Base-by-base conservation (phyloP, 2,329 filamentous ascomycete species). In the Calonectria ilicicola region DNA sequence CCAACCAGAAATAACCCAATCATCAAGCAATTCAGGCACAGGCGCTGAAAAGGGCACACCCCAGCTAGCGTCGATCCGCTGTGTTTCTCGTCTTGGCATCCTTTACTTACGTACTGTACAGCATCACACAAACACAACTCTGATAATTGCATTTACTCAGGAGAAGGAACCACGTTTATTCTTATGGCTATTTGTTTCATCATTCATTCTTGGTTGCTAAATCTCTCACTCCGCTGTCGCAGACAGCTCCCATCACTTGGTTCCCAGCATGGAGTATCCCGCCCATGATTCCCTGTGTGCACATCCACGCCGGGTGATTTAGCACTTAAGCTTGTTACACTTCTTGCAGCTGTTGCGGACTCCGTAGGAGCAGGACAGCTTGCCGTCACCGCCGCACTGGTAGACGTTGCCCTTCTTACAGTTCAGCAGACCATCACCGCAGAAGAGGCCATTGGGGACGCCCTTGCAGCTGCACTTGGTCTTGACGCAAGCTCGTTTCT, bases 351-450 rank as follows among this genome's bases (percentile, higher is more conserved):
- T 60, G 53, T 26, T 26, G 21, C 53, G 53, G 35, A 60, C 53
- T 60, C 53, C 53, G 53, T 60, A 60, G 35, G 53, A 60, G 35
- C 53, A 60, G n/a, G 53, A 60, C 32, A 60, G 35, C n/a, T 40
- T 60, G 53, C 53, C 53, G 21, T 26, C 26, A 21, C 53, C 53
- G 21, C 53, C 53, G 32, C 53, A 60, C 53, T 60, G 53, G 53
- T 60, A 60, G 7, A 60, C 53, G 35, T 60, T 60, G 35, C 53
- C 53, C 35, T 60, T 60, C 53, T 60, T 60, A 32, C 53, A 60
- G 35, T 60, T 60, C 21, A 40, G 35, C 32, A 5, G 3, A 21
- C 53, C 53, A 35, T 60, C 53, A 21, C 53, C 53, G 32, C 53
- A 60, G 53, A 60, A 60, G 32, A 60, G 53, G 5, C 53, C 53